Conservation (phyloP, 805 yeast species). For the Saccharomycopsis sp. region DNA sequence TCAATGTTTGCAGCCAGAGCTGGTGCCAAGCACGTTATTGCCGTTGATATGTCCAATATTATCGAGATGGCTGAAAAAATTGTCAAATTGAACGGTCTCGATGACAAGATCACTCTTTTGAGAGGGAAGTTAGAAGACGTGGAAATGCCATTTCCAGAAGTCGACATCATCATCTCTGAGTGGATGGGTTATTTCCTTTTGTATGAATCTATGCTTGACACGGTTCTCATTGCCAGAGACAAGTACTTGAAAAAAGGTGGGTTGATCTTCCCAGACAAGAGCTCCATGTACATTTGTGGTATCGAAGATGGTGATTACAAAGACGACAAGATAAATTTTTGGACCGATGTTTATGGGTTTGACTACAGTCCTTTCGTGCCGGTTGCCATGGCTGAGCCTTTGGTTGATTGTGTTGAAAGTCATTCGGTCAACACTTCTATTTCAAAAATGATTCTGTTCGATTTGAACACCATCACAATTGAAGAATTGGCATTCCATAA, state of each 20-base stretch:
- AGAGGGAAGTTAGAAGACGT: slow-evolving; percentile 95
- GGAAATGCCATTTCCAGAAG: slow-evolving; percentile 71
- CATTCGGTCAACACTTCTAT: slow-evolving; percentile 67
- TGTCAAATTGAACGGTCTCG: slow-evolving; percentile 71
- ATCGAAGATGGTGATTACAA: slow-evolving; percentile 90
- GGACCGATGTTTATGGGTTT: slow-evolving; percentile 97
- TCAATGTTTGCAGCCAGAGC: slow-evolving; percentile 98
- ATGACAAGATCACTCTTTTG: slow-evolving; percentile 76
- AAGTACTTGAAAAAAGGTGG: slow-evolving; percentile 73
- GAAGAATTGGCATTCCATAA: slow-evolving; percentile 72
- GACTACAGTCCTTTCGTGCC: slow-evolving; percentile 88
- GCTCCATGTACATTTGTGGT: slow-evolving; percentile 81
- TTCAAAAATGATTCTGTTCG: slow-evolving; percentile 66
- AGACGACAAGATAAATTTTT: slow-evolving; percentile 81
- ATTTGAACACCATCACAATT: slow-evolving; percentile 78
- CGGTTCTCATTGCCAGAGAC: slow-evolving; percentile 92
- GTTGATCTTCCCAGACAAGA: slow-evolving; percentile 88
- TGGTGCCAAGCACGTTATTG: slow-evolving; percentile 97
- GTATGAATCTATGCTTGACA: slow-evolving; percentile 96
- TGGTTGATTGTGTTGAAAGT: slow-evolving; percentile 90
- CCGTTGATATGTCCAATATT: slow-evolving; percentile 94
- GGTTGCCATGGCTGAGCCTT: slow-evolving; percentile 84
- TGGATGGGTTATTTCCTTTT: slow-evolving; percentile 99
- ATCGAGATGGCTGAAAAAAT: slow-evolving; percentile 94
- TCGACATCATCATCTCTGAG: slow-evolving; percentile 91